These are phyloP conservation scores for Podospora anserina DNA, from an alignment of 495 filamentous ascomycete species.

Conservation along the genomic window DNA sequence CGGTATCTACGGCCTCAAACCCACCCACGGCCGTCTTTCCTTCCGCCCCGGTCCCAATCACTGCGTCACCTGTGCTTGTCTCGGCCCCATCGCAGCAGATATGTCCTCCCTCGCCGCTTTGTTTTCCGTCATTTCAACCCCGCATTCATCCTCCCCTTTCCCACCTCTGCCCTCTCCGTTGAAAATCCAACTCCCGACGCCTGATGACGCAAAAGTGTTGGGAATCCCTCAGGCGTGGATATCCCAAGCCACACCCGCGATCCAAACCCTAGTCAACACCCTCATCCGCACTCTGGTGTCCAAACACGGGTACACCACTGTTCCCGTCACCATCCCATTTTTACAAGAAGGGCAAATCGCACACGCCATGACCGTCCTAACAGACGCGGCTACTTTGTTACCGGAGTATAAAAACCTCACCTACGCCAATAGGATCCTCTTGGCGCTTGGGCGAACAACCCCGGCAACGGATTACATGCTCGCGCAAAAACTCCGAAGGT, in stretches of 20 bases:
- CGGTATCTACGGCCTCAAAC: slow-evolving; percentile 80
- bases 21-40: slow-evolving; percentile 70
- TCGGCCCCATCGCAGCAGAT: slow-evolving; percentile 70
- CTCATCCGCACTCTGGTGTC: slow-evolving; percentile 56
- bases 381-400: slow-evolving; percentile 55
- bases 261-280: slow-evolving; percentile 56
- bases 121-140: slow-evolving; percentile 67
- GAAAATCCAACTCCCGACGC: not conserved
- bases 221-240: slow-evolving; percentile 74
- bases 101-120: slow-evolving; percentile 70
- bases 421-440: slow-evolving; percentile 65
- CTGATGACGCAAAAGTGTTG: slow-evolving; percentile 41
- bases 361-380: slow-evolving; percentile 76
- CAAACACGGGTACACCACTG: slow-evolving; percentile 56
- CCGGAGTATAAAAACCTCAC: slow-evolving; percentile 47
- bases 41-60: slow-evolving; percentile 57
- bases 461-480: slow-evolving; percentile 65
- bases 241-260: slow-evolving; percentile 58
- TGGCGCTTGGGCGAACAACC: slow-evolving; percentile 61
- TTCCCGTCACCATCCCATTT: slow-evolving; percentile 70
- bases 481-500: slow-evolving; percentile 70
- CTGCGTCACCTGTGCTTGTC: slow-evolving; percentile 58
- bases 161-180: slow-evolving; percentile 28
- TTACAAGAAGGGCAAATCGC: slow-evolving; percentile 71
- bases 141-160: slow-evolving; percentile 59